Evolutionary conservation across 306 rosid species (phyloP).

Genomic region (Vigna unguiculata): DNA sequence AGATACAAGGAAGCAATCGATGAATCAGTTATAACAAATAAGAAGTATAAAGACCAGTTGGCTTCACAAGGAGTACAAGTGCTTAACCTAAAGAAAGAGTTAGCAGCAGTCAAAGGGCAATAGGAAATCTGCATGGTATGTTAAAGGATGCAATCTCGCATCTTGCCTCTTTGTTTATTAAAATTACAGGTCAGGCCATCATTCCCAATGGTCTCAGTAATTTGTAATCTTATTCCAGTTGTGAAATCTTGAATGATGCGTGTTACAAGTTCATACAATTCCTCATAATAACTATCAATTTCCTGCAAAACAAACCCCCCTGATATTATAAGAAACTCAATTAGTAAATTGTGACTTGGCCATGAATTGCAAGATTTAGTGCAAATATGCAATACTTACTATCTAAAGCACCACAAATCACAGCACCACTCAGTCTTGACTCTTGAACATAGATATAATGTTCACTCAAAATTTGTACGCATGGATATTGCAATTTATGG

Average conservation of each 20-base stretch:
- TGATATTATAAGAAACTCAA: background rate
- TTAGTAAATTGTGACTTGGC: background rate
- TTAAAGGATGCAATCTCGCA: conserved; percentile 7
- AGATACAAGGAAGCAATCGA: conserved; percentile 61
- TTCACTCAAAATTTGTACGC: too few relatives aligned
- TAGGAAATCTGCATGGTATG: conserved; percentile 8
- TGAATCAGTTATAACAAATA: conserved; percentile 60
- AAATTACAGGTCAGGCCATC: background rate
- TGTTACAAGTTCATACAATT: background rate
- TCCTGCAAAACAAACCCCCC: background rate
- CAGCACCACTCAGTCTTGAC: background rate
- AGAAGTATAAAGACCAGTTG: conserved; percentile 63
- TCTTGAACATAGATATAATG: background rate
- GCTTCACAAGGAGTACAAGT: conserved; percentile 67
- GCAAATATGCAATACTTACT: background rate
- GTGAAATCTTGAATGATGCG: background rate
- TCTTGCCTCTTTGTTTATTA: background rate
- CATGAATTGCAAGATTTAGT: background rate
- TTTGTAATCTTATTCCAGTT: background rate
- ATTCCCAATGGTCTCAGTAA: conserved; percentile 7
- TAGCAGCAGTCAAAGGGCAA: conserved; percentile 46
- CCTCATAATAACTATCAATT: background rate
- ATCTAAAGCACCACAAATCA: background rate
- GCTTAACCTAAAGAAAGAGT: conserved; percentile 69
- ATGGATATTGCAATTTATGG: too few relatives aligned